Evolutionary conservation across 169 alveolate species (phyloP).

Genomic region (Plasmodium inui): DNA sequence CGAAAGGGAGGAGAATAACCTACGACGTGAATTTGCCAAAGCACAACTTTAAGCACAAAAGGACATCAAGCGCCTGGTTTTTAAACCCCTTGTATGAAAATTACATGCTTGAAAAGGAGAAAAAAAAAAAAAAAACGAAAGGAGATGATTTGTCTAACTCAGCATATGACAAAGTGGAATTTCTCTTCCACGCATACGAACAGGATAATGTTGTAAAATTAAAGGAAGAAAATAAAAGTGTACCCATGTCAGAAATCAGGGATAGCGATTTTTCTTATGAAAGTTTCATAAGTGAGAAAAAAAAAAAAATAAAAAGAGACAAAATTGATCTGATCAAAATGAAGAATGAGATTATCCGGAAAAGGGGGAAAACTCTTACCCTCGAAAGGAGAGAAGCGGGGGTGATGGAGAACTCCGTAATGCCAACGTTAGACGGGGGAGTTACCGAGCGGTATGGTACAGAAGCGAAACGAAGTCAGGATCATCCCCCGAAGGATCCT

Average conservation of each 20-base stretch:
- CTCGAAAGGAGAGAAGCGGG: background rate
- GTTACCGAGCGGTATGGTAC: background rate
- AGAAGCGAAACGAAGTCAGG: background rate
- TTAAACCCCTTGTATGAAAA: conserved; percentile 66
- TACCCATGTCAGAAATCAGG: conserved; percentile 37
- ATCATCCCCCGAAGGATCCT: background rate
- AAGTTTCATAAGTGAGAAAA: conserved; percentile 63
- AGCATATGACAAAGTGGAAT: conserved; percentile 21
- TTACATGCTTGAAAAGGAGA: conserved; percentile 48
- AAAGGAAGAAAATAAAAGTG: conserved; percentile 44
- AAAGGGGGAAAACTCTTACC: background rate
- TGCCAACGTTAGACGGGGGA: background rate
- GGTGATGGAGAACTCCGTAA: background rate
- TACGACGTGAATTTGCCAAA: conserved; percentile 64
- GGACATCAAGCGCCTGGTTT: conserved; percentile 74
- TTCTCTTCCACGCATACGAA: conserved; percentile 37
- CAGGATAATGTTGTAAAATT: background rate
- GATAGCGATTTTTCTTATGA: conserved; percentile 73
- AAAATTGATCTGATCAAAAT: conserved; percentile 51
- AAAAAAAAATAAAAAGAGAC: conserved; percentile 59
- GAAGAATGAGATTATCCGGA: conserved; percentile 32
- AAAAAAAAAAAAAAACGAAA: conserved; percentile 4
- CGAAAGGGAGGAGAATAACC: conserved; percentile 40
- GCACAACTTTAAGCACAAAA: conserved; percentile 15
- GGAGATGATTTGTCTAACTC: background rate